A percentile compares a stretch with the other conserved stretches of the same genome.
Evolutionary conservation across 305 asterid genomes (phyloP).

Genomic region (Fraxinus velutina): DNA sequence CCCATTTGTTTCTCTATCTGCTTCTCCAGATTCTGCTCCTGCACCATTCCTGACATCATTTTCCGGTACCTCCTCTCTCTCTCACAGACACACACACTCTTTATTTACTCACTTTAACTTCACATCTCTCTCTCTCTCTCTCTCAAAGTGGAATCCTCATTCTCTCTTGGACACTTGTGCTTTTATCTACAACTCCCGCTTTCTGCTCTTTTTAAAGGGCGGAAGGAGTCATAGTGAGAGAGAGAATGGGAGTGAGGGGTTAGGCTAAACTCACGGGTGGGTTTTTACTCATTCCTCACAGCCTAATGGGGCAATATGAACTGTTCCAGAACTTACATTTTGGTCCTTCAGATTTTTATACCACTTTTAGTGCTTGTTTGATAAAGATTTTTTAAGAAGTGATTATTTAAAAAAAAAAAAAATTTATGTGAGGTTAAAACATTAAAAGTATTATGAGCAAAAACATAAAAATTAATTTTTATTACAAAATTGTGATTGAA

Average conservation of each 20-base stretch:
- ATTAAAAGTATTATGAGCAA: no score
- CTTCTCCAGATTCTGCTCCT: slow-evolving; percentile 52
- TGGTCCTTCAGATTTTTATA: background rate
- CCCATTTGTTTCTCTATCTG: slow-evolving; percentile 62
- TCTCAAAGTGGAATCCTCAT: slow-evolving; percentile 3
- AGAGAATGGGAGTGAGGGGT: slow-evolving; percentile 15
- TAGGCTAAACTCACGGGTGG: slow-evolving; percentile 26
- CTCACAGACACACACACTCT: background rate
- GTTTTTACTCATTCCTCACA: slow-evolving; percentile 12
- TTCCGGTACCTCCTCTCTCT: slow-evolving; percentile 7
- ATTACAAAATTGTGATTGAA: background rate
- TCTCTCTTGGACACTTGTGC: slow-evolving; percentile 15
- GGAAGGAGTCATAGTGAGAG: slow-evolving; percentile 19
- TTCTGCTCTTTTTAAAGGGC: slow-evolving; percentile 59
- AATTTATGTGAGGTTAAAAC: no score
- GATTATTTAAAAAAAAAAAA: no score
- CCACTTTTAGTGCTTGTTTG: background rate
- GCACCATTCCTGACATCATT: slow-evolving; percentile 43
- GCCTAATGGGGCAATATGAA: background rate
- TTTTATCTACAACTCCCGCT: slow-evolving; percentile 58
- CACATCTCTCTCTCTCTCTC: slow-evolving; percentile 23
- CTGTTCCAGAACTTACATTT: slow-evolving; percentile 10
- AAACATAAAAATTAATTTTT: no score
- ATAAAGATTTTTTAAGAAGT: no score
- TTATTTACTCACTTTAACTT: slow-evolving; percentile 10